These are phyloP conservation scores for Aspergillus cristatus DNA, from an alignment of 495 filamentous ascomycete genomes.

Conservation along the genomic window DNA sequence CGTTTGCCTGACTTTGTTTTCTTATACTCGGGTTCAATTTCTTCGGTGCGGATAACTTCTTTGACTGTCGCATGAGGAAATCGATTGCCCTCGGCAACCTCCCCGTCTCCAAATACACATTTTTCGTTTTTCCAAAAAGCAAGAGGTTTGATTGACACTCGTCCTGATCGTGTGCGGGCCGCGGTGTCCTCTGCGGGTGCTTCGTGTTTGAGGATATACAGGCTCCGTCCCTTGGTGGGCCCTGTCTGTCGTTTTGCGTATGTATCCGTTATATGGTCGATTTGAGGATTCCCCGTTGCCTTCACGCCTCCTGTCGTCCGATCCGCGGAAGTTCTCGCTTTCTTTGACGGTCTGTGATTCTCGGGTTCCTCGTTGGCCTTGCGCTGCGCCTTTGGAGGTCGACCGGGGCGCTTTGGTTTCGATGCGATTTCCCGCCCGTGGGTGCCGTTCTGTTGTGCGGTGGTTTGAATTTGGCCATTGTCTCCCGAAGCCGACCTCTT, in stretches of 20 bases:
- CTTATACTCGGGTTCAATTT: slow-evolving; percentile 39
- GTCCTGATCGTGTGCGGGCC: slow-evolving; percentile 45
- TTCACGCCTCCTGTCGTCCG: slow-evolving; percentile 5
- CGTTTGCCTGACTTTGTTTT: slow-evolving; percentile 22
- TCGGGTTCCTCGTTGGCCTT: slow-evolving; percentile 13
- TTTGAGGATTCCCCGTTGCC: slow-evolving; percentile 19
- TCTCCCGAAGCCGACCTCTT: slow-evolving; percentile 6
- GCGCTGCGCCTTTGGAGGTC: slow-evolving; percentile 22
- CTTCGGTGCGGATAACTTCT: slow-evolving; percentile 65
- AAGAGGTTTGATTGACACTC: slow-evolving; percentile 62
- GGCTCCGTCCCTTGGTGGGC: slow-evolving; percentile 46
- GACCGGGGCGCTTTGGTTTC: slow-evolving; percentile 22
- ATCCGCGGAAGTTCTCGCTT: slow-evolving; percentile 17
- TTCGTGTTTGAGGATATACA: slow-evolving; percentile 65
- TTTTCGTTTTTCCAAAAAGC: slow-evolving; percentile 81
- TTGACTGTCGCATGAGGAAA: slow-evolving; percentile 58
- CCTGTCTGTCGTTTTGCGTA: slow-evolving; percentile 36
- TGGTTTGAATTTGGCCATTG: slow-evolving; percentile 7
- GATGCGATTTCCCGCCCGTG: slow-evolving; percentile 7
- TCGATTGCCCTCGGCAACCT: slow-evolving; percentile 38
- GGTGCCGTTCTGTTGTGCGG: slow-evolving; percentile 7
- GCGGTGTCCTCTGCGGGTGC: slow-evolving; percentile 43
- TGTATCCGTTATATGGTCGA: slow-evolving; percentile 33
- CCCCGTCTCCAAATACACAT: slow-evolving; percentile 56
- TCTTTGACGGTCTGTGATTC: slow-evolving; percentile 27